Evolutionary conservation across 2,329 filamentous ascomycete species (phyloP), one percentile per base, ranked within the genome.

Genomic region (Apiospora sp.): DNA sequence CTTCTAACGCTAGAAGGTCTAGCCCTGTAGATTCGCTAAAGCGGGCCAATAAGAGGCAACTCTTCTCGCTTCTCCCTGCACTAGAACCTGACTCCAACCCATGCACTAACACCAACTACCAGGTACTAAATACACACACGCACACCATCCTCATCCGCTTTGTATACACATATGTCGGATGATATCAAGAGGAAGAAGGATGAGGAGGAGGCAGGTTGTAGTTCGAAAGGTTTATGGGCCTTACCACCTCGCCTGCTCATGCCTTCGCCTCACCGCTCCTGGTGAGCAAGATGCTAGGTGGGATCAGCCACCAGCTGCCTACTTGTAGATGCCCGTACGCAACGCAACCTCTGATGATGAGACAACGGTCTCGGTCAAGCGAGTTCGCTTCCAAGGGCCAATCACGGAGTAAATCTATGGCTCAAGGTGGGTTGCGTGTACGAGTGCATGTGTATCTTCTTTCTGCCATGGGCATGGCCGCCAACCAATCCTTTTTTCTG

Each of bases 51-150:
- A 16, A 13, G 27, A 49, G 44, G 10, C 14, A 24, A 24, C 19
- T 49, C 44, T 46, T 37, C 67, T 69, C 67, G 67, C 67, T 69
- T 69, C n/a, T 30, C 43, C 67, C 67, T 68, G 67, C 43, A 68
- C 22, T 16, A 24, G 67, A 44, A 46, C 27, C 27, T 30, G 27
- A 30, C 67, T 68, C 46, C 24, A 27, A 48, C n/a, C 27, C n/a
- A 14, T 44, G 30, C 64, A 68, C 64, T 46, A 16, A 24, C n/a
- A n/a, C 64, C 64, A 30, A 27, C 30, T 22, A 34, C 16, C 19
- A 19, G 16, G 10, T 22, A 7, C 54, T 14, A 51, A 5, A 4
- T 14, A 27, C 49, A 27, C 49, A 49, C 14, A 30, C 24, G 27
- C 51, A 37, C 27, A 61, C 54, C 54, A 61, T 54, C 51, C 51